Evolutionary conservation across 169 alveolate species (phyloP), one percentile per base, ranked within the genome.

Genomic region (Eimeria nieschulzi): DNA sequence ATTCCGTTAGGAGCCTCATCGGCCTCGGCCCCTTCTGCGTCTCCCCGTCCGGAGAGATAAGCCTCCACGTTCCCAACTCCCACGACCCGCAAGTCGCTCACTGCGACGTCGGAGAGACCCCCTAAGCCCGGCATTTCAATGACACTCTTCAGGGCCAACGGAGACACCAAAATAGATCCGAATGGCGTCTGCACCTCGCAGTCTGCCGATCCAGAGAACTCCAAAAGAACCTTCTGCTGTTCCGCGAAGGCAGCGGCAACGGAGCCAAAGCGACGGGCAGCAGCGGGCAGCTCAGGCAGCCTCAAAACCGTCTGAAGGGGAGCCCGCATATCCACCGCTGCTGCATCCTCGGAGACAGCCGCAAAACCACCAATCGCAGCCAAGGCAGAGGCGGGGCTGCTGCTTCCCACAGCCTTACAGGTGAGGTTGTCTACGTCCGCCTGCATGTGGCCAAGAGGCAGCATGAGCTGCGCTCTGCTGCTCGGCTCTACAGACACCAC

Each of bases 221-320:
- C 56, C 59, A 72, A 9, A n/a, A 7, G 17, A 0, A 72, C 55
- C 15, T 9, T 25, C 3, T 72, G 56, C 55, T 72, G 82, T 55
- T 72, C 56, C 51, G 33, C 54, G 19, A 72, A 72, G 21, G 82
- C 82, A 72, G 82, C 82, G 17, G 82, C 82, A 72, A 72, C 5
- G 5, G 33, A 0, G 51, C 55, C 46, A 72, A 72, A 72, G 51
- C 19, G 51, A 1, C 19, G 51, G 8, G 54, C n/a, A 9, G 25
- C 54, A 2, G 10, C 59, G 5, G 46, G 23, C n/a, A 21, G 19
- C 9, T 19, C 51, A 13, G 82, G 10, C n/a, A 72, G 10, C 54
- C 5, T 53, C 25, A 72, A 19, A 8, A 13, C 56, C 10, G 82
- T 72, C 26, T 25, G 1, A 2, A 72, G 51, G 17, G 82, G 82